Evolutionary conservation across 139 green algal genomes (phyloP).

Genomic region (Chlamydomonas eustigma): DNA sequence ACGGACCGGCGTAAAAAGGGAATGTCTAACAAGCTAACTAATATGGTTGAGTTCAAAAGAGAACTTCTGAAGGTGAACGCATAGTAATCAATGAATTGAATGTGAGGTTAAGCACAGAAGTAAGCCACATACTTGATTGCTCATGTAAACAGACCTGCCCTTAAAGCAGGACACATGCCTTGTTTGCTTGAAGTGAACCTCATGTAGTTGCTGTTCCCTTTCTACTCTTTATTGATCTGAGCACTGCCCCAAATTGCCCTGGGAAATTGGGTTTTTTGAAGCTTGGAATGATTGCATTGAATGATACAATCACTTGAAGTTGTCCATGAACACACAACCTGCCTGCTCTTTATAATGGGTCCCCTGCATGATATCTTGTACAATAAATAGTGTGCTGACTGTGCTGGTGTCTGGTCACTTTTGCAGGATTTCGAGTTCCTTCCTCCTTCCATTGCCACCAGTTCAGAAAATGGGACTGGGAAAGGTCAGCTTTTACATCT

Average conservation of each 20-base stretch:
- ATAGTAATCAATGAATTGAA: no score
- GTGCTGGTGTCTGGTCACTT: not conserved
- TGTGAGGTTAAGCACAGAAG: no score
- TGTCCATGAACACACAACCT: not conserved
- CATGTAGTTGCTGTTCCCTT: no score
- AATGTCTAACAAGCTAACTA: not conserved
- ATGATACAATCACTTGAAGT: not conserved
- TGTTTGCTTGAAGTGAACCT: no score
- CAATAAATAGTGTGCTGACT: no score
- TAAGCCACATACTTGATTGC: no score
- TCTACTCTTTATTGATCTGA: no score
- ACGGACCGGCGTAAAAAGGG: constrained; percentile 17
- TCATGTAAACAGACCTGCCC: not conserved
- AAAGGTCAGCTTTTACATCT: not conserved
- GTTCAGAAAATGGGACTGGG: not conserved
- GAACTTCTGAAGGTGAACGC: constrained; percentile 12
- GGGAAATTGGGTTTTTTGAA: no score
- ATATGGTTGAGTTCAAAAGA: constrained; percentile 5
- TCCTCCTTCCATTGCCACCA: constrained; percentile 1
- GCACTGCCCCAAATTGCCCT: no score
- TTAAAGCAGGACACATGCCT: no score
- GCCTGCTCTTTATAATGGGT: not conserved
- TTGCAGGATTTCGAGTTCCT: constrained; percentile 10
- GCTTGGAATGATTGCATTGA: no score
- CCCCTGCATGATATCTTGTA: no score